Conservation (phyloP, 352 stramenopile genomes). For the Peronosclerospora sorghi region DNA sequence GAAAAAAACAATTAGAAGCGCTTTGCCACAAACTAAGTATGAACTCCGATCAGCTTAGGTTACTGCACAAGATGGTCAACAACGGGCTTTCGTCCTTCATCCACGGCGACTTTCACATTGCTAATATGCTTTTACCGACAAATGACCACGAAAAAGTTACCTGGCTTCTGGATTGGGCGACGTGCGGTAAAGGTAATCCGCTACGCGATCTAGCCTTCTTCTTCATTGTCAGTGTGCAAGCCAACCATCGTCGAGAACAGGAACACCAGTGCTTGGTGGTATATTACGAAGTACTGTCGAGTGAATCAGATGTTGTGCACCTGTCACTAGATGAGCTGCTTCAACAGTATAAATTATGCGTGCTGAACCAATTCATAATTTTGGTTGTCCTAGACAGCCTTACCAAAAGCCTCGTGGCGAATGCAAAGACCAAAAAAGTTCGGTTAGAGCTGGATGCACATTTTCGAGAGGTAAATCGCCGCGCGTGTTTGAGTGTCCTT, state of each 20-base stretch:
- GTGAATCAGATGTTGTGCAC: slow-evolving; percentile 8
- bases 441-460: slow-evolving; percentile 45
- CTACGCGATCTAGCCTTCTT: slow-evolving; percentile 75
- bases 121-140: slow-evolving; percentile 53
- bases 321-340: slow-evolving; percentile 33
- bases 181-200: slow-evolving; percentile 59
- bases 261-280: slow-evolving; percentile 29
- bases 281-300: slow-evolving; percentile 28
- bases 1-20: slow-evolving; percentile 18
- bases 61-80: slow-evolving; percentile 42
- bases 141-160: slow-evolving; percentile 16
- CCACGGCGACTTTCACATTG: slow-evolving; percentile 76
- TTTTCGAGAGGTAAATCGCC: slow-evolving; percentile 60
- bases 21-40: slow-evolving; percentile 42
- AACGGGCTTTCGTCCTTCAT: slow-evolving; percentile 48
- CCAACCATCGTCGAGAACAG: slow-evolving; percentile 26
- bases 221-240: slow-evolving; percentile 67
- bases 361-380: slow-evolving; percentile 78
- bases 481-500: slow-evolving; percentile 50
- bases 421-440: slow-evolving; percentile 56
- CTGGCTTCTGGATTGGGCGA: slow-evolving; percentile 77
- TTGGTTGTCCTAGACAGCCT: slow-evolving; percentile 70
- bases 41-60: slow-evolving; percentile 24
- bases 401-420: slow-evolving; percentile 66
- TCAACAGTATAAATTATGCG: slow-evolving; percentile 45